Percentiles rank a stretch among this genome's conserved stretches.
Conservation (phyloP, 805 yeast species). For the Yamadazyma olivae region DNA sequence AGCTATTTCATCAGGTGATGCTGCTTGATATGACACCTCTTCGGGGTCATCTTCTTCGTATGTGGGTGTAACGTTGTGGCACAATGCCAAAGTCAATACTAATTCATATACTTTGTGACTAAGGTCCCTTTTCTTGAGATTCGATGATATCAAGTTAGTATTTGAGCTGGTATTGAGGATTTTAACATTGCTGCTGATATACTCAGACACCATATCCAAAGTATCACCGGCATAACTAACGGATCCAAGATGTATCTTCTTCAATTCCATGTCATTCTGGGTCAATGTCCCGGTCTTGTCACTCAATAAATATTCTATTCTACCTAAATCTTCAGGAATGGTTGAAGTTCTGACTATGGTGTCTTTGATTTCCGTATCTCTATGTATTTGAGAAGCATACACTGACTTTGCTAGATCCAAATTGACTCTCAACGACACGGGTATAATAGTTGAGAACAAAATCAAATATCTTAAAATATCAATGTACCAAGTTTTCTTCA, state of each 20-base stretch:
- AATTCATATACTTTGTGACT: constrained; percentile 76
- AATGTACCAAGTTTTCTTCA: constrained; percentile 71
- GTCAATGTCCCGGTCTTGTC: constrained; percentile 98
- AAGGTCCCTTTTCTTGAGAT: constrained; percentile 58
- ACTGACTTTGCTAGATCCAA: constrained; percentile 94
- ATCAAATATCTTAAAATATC: constrained; percentile 89
- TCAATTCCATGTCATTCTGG: constrained; percentile 96
- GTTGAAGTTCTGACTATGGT: constrained; percentile 96
- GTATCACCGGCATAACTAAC: constrained; percentile 92
- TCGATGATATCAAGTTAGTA: constrained; percentile 2
- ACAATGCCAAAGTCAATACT: constrained; percentile 79
- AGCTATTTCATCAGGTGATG: constrained; percentile 98
- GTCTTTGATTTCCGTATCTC: constrained; percentile 73
- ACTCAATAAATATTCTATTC: constrained; percentile 86
- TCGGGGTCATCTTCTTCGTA: constrained; percentile 47
- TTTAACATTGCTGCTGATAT: constrained; percentile 39
- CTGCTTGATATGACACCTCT: constrained; percentile 82
- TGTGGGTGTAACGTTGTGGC: constrained; percentile 97
- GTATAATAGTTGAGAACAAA: constrained; percentile 91
- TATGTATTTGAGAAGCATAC: constrained; percentile 92
- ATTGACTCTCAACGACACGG: constrained; percentile 92
- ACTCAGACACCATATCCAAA: constrained; percentile 80
- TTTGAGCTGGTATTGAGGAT: not conserved
- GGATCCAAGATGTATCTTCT: constrained; percentile 87
- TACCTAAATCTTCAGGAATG: constrained; percentile 95